A percentile compares a stretch with the other conserved stretches of the same genome.
Conservation (phyloP, 2,329 filamentous ascomycete species). For the Xylaria sp. region DNA sequence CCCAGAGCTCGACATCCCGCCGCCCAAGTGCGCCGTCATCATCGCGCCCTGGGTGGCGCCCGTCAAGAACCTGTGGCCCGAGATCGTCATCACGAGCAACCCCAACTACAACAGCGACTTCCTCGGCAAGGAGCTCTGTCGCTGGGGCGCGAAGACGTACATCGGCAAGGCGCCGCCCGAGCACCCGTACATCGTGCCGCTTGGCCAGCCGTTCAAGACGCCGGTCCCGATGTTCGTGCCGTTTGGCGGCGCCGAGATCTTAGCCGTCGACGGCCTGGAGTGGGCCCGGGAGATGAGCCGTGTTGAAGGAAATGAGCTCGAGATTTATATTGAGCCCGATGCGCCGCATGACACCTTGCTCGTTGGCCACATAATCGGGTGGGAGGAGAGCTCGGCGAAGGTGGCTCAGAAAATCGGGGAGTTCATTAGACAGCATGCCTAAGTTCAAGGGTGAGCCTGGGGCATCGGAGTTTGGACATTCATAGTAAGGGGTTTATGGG, state of each 20-base stretch:
- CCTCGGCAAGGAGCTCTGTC: conserved; percentile 44
- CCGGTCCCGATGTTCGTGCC: conserved; percentile 35
- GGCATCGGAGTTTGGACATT: not conserved
- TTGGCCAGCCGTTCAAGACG: conserved; percentile 34
- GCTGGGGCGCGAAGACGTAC: conserved; percentile 50
- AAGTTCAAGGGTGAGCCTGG: not conserved
- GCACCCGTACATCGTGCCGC: conserved; percentile 44
- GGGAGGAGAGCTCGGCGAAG: conserved; percentile 41
- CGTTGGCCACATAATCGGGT: conserved; percentile 48
- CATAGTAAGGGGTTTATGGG: not conserved
- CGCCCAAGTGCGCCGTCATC: conserved; percentile 45
- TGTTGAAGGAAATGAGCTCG: conserved; percentile 37
- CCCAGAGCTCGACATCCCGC: conserved; percentile 24
- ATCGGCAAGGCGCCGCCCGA: conserved; percentile 30
- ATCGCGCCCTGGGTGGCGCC: conserved; percentile 38
- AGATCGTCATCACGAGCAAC: conserved; percentile 21
- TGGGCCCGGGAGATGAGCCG: conserved; percentile 59
- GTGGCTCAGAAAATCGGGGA: conserved; percentile 34
- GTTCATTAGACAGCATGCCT: conserved; percentile 30
- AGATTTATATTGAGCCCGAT: conserved; percentile 46
- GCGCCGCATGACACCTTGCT: conserved; percentile 54
- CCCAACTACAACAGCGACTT: conserved; percentile 46
- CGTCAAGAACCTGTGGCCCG: conserved; percentile 23
- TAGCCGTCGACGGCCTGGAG: conserved; percentile 51
- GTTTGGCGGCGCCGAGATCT: conserved; percentile 36